These are phyloP conservation scores for Neospermospora avenae DNA, from an alignment of 2,329 filamentous ascomycete species.

Conservation along the genomic window DNA sequence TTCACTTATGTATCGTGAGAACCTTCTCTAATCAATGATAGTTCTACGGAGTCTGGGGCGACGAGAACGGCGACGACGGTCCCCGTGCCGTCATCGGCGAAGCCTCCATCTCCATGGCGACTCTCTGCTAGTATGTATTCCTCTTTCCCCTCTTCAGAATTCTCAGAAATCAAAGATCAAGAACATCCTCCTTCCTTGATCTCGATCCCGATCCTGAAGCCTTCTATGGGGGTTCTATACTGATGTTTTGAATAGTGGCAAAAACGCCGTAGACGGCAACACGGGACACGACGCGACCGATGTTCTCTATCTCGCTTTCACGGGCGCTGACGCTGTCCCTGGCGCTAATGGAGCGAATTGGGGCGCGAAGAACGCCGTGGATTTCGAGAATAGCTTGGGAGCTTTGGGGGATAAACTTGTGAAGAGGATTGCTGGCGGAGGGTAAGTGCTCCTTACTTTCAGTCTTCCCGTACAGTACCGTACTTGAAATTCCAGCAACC, in stretches of 20 bases:
- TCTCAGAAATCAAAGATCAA: too few species aligned
- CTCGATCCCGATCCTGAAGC: too few species aligned
- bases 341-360: slow-evolving; percentile 52
- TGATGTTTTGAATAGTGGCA: too few species aligned
- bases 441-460: not conserved
- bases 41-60: slow-evolving; percentile 60
- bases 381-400: slow-evolving; percentile 53
- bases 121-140: slow-evolving; percentile 58
- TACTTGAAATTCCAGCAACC: too few species aligned
- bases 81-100: slow-evolving; percentile 50
- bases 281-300: slow-evolving; percentile 54
- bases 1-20: not conserved
- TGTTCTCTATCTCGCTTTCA: slow-evolving; percentile 61
- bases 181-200: too few species aligned
- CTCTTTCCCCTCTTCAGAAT: too few species aligned
- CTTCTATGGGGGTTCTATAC: too few species aligned
- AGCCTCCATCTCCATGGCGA: slow-evolving; percentile 54
- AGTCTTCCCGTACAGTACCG: too few species aligned
- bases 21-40: slow-evolving; percentile 21
- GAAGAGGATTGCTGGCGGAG: slow-evolving; percentile 32
- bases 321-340: slow-evolving; percentile 53
- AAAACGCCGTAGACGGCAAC: slow-evolving; percentile 47
- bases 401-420: slow-evolving; percentile 51
- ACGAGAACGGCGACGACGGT: slow-evolving; percentile 55
- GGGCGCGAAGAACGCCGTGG: slow-evolving; percentile 45